A percentile compares a stretch with the other conserved stretches of the same genome.
These are phyloP conservation scores for Omphalotus guepiniiformis DNA, from an alignment of 768 basidiomycete species.

Conservation along the genomic window DNA sequence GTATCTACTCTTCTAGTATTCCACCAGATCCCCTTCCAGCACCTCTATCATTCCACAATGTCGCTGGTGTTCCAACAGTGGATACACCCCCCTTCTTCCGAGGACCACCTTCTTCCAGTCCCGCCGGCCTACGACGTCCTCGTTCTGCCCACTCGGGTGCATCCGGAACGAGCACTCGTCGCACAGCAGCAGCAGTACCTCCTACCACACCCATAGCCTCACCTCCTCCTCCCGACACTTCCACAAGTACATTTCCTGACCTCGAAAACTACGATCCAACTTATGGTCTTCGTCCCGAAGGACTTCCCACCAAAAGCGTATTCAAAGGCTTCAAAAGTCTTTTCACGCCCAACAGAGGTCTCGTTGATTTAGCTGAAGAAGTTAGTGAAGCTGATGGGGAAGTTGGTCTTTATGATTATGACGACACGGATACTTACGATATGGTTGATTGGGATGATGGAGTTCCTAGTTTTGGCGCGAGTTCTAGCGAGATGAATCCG, in stretches of 20 bases:
- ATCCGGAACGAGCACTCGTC: conserved; percentile 32
- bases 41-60: conserved; percentile 26
- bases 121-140: conserved; percentile 18
- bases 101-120: conserved; percentile 5
- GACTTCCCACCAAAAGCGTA: conserved; percentile 77
- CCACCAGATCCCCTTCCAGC: conserved; percentile 35
- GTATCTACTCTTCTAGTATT: conserved; percentile 12
- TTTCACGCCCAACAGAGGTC: conserved; percentile 62
- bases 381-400: conserved; percentile 33
- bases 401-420: conserved; percentile 21
- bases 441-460: conserved; percentile 69
- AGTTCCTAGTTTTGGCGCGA: conserved; percentile 41
- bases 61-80: conserved; percentile 9
- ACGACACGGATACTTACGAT: conserved; percentile 49
- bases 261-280: conserved; percentile 94
- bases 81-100: conserved; percentile 1
- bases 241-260: conserved; percentile 29
- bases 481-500: conserved; percentile 32
- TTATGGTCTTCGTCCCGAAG: conserved; percentile 91
- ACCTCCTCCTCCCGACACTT: conserved; percentile 17
- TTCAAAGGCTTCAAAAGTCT: conserved; percentile 77
- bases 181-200: conserved; percentile 21
- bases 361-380: conserved; percentile 81
- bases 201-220: conserved; percentile 16
- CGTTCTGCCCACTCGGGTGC: conserved; percentile 38